A percentile compares a stretch with the other conserved stretches of the same genome.
Conservation (phyloP, 2,329 filamentous ascomycete genomes). For the Neopestalotiopsis sp. region DNA sequence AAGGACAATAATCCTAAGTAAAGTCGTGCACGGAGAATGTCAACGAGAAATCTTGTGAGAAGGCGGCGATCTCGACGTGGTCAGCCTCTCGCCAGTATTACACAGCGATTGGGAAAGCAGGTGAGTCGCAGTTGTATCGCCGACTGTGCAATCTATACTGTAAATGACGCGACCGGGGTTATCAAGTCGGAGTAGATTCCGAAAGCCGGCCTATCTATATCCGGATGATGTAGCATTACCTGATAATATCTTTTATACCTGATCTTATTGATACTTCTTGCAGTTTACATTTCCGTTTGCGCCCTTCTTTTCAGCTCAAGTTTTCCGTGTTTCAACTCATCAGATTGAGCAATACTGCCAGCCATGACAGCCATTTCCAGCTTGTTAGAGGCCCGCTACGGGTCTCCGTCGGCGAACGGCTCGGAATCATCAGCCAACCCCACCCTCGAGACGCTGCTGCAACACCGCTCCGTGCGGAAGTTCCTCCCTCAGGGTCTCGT, state of each 20-base stretch:
- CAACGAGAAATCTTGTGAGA: too few relatives aligned
- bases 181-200: background rate
- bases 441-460: slow-evolving; percentile 32
- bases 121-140: background rate
- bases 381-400: slow-evolving; percentile 28
- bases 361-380: slow-evolving; percentile 24
- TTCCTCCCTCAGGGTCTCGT: slow-evolving; percentile 30
- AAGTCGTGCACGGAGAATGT: too few relatives aligned
- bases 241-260: background rate
- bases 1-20: too few relatives aligned
- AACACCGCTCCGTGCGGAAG: slow-evolving; percentile 35
- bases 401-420: slow-evolving; percentile 2
- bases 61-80: too few relatives aligned
- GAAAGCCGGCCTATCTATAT: background rate
- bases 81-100: too few relatives aligned
- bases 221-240: background rate
- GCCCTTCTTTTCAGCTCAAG: background rate
- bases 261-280: background rate
- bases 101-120: background rate
- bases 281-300: background rate
- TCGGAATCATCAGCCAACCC: slow-evolving; percentile 19
- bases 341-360: background rate
- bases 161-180: slow-evolving; percentile 3
- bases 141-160: background rate
- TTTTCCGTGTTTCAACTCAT: background rate